These are phyloP conservation scores for Poa annua DNA, from an alignment of 176 grass and related monocot genomes.

Conservation along the genomic window DNA sequence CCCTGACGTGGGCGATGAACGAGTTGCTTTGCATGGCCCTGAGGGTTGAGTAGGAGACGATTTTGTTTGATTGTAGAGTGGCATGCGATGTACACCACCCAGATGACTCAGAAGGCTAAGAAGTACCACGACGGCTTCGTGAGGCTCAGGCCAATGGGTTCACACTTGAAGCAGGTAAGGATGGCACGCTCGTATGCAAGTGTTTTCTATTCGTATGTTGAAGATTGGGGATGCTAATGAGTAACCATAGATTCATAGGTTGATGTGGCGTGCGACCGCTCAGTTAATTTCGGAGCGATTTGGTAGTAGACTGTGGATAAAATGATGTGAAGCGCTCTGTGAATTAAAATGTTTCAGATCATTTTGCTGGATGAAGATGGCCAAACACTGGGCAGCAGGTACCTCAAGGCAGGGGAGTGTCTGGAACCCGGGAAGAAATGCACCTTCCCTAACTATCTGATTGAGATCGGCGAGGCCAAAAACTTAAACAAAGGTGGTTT, in stretches of 20 bases:
- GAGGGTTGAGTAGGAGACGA: neutral
- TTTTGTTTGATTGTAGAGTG: constrained; percentile 47
- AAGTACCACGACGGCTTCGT: constrained; percentile 74
- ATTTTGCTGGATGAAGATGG: constrained; percentile 69
- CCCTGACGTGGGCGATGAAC: constrained; percentile 21
- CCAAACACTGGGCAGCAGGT: constrained; percentile 52
- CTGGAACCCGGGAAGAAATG: constrained; percentile 65
- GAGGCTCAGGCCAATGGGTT: constrained; percentile 51
- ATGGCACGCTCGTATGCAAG: neutral
- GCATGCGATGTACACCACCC: constrained; percentile 65
- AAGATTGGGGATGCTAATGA: neutral
- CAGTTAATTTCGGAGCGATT: constrained; percentile 22
- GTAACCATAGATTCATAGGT: neutral
- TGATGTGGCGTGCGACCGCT: neutral
- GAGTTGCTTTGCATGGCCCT: neutral
- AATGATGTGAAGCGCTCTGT: constrained; percentile 22
- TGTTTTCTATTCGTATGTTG: neutral
- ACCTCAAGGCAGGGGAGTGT: constrained; percentile 62
- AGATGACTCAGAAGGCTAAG: constrained; percentile 83
- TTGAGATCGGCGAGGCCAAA: constrained; percentile 55
- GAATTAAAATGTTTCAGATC: constrained; percentile 52
- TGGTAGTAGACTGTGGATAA: neutral
- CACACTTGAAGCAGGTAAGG: constrained; percentile 61
- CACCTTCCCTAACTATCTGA: constrained; percentile 54
- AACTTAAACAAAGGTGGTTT: constrained; percentile 55